Evolutionary conservation across 2,329 filamentous ascomycete genomes (phyloP), one percentile per base, ranked within the genome.

Genomic region (Lachnellula subtilissima): DNA sequence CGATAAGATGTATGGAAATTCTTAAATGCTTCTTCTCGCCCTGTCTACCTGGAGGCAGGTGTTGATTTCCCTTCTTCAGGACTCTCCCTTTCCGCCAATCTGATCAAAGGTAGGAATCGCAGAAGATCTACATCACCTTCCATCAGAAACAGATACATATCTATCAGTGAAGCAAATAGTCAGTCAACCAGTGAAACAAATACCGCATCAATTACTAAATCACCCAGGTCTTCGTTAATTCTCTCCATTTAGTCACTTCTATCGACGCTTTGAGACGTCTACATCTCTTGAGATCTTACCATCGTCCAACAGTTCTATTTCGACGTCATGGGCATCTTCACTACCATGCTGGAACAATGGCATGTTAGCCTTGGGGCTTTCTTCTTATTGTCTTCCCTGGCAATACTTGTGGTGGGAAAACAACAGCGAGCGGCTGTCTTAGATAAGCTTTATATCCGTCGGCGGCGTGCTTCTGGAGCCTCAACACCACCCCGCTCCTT

Each of bases 401-500:
- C 50, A 22, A 45, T 61, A 12, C 48, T 69, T 2, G 51, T 54
- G 23, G 35, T 63, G 36, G 66, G 57, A 25, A 66, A 66, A 54
- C 56, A 54, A 15, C 60, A 64, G 49, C 53, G 65, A 58, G 64
- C 61, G 40, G 59, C 60, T 2, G 52, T 67, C 8, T 50, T 69
- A 9, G 47, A 56, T 8, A 60, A 60, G 50, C 52, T 68, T 40
- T 55, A 63, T 42, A 57, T 69, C n/a, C 58, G 58, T 47, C 64
- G 61, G 35, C 63, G 66, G 52, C 64, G 68, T 32, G 57, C 64
- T 40, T 69, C 68, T 40, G 65, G 62, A 25, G 65, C 68, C 9
- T 66, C 64, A 42, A 69, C 68, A 19, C 68, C 68, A 35, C 66
- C 67, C 42, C 64, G 67, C 23, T 69, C 66, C 6, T 53, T 69